These are phyloP conservation scores for Perkinsus marinus DNA, from an alignment of 169 alveolate genomes.

Conservation along the genomic window DNA sequence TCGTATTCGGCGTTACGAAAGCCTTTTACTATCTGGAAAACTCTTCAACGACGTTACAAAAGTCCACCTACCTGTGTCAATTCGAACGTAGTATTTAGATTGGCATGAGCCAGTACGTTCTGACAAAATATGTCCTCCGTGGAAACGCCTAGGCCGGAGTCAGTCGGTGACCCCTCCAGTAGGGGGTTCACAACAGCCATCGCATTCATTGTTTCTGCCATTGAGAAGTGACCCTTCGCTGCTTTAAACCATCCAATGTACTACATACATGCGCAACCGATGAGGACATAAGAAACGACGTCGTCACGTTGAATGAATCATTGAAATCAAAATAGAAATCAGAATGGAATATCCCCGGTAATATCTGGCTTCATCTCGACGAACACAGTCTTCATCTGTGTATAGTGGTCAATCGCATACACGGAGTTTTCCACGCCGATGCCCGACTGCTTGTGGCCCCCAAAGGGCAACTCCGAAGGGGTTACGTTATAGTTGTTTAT, in stretches of 20 bases:
- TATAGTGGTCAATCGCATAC: conserved; percentile 4
- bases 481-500: conserved; percentile 32
- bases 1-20: not conserved
- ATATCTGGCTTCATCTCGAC: not conserved
- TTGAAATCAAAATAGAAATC: too few species aligned
- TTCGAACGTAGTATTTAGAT: not conserved
- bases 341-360: not conserved
- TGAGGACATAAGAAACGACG: not conserved
- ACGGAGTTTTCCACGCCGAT: conserved; percentile 44
- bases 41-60: too few species aligned
- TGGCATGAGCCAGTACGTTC: not conserved
- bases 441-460: conserved; percentile 56
- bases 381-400: conserved; percentile 3
- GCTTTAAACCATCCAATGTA: not conserved
- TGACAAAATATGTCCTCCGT: not conserved
- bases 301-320: too few species aligned
- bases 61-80: too few species aligned
- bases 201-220: too few species aligned
- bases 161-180: too few species aligned
- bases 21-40: not conserved
- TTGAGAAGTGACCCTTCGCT: not conserved
- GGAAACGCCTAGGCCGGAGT: not conserved
- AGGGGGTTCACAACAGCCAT: not conserved
- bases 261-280: not conserved
- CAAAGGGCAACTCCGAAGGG: conserved; percentile 37